These are phyloP conservation scores for Amanita polypyramis DNA, from an alignment of 768 basidiomycete species.

Conservation along the genomic window DNA sequence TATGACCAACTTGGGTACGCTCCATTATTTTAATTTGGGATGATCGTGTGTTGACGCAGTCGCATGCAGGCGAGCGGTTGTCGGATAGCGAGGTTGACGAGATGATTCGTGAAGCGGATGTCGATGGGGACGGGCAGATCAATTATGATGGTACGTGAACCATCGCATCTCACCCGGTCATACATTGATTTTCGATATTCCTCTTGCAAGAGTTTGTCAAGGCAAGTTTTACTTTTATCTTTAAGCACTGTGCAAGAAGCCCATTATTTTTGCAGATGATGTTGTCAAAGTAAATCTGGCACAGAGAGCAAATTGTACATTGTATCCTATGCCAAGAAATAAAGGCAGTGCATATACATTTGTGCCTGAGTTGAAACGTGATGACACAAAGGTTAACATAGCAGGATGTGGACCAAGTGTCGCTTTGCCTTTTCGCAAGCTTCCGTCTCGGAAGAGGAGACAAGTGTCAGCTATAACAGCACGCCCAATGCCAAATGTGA, in stretches of 20 bases:
- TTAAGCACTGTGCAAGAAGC: background rate
- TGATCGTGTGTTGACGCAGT: background rate
- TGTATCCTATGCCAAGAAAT: background rate
- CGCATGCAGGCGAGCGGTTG: constrained; percentile 19
- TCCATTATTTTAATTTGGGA: background rate
- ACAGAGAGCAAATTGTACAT: background rate
- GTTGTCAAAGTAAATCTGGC: constrained; percentile 18
- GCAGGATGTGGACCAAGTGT: no score
- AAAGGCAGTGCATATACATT: background rate
- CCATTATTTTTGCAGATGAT: constrained; percentile 17
- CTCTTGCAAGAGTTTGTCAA: constrained; percentile 19
- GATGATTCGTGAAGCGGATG: constrained; percentile 16
- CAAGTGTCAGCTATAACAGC: no score
- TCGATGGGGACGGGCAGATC: constrained; percentile 72
- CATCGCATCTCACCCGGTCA: background rate
- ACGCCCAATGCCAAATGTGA: no score
- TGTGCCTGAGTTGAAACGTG: no score
- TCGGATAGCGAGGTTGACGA: constrained; percentile 23
- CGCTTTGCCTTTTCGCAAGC: no score
- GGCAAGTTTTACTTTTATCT: constrained; percentile 11
- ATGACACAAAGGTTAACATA: no score
- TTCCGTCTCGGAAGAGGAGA: no score
- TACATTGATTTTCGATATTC: background rate
- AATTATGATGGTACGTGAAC: constrained; percentile 51
- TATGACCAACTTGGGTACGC: constrained; percentile 19